Conservation (phyloP, 371 early-diverging fungal genomes). For the Capillidium rhysosporum region DNA sequence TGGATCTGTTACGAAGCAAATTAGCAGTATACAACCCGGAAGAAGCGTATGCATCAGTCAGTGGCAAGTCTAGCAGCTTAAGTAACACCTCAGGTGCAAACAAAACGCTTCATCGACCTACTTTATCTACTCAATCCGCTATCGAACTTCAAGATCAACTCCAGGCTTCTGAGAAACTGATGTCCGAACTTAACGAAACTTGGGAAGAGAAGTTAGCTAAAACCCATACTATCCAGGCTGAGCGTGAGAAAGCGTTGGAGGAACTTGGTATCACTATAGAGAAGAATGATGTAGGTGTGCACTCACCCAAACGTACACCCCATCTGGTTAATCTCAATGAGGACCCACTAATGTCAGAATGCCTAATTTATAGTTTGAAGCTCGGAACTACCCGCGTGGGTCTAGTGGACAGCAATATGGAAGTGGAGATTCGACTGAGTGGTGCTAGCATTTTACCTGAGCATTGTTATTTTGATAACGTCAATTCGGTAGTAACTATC, state of each 20-base stretch:
- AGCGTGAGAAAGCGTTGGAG: conserved; percentile 52
- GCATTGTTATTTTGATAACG: conserved; percentile 62
- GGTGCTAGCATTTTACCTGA: conserved; percentile 42
- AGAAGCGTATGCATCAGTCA: conserved; percentile 10
- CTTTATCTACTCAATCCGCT: conserved; percentile 25
- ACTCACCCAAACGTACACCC: conserved; percentile 63
- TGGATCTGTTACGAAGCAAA: conserved; percentile 38
- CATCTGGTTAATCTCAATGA: conserved; percentile 80
- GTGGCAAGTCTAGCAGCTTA: not conserved
- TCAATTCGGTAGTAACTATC: conserved; percentile 33
- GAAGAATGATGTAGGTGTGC: conserved; percentile 54
- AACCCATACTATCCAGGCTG: conserved; percentile 50
- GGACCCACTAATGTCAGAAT: conserved; percentile 79
- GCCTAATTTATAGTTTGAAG: conserved; percentile 68
- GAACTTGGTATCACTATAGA: conserved; percentile 64
- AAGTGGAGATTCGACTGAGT: conserved; percentile 50
- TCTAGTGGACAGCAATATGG: conserved; percentile 16
- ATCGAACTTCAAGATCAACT: conserved; percentile 57
- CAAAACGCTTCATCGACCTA: conserved; percentile 2
- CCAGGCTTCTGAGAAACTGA: conserved; percentile 62
- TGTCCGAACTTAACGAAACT: conserved; percentile 57
- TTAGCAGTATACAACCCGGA: conserved; percentile 38
- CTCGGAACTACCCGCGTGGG: conserved; percentile 59
- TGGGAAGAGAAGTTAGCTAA: conserved; percentile 69
- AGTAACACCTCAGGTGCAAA: conserved; percentile 4